These are phyloP conservation scores for Alternaria incomplexa DNA, from an alignment of 2,329 filamentous ascomycete genomes.

Conservation along the genomic window DNA sequence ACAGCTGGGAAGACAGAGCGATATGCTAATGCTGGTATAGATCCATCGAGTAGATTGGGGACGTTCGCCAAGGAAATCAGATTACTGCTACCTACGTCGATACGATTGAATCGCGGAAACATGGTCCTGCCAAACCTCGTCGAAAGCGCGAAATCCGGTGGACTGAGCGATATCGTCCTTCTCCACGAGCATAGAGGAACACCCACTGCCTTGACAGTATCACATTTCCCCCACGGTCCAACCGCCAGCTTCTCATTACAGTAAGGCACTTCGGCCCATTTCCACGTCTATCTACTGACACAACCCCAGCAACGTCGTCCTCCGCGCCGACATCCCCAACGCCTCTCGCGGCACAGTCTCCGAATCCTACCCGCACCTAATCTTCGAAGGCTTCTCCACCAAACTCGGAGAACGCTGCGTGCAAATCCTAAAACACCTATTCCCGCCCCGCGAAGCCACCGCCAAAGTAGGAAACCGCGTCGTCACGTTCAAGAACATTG, in stretches of 20 bases:
- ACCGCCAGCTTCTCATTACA: slow-evolving; percentile 87
- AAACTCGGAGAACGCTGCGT: slow-evolving; percentile 81
- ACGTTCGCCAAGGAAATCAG: slow-evolving; percentile 93
- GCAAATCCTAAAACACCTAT: slow-evolving; percentile 91
- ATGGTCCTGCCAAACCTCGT: slow-evolving; percentile 86
- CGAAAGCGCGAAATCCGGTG: slow-evolving; percentile 77
- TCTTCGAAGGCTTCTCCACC: slow-evolving; percentile 92
- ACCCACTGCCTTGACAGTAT: slow-evolving; percentile 86
- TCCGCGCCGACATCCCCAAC: slow-evolving; percentile 92
- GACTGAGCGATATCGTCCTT: slow-evolving; percentile 78
- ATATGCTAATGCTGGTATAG: not conserved
- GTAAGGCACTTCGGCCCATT: not conserved
- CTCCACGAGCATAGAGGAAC: slow-evolving; percentile 84
- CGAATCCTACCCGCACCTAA: slow-evolving; percentile 70
- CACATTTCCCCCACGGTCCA: slow-evolving; percentile 86
- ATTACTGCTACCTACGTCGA: slow-evolving; percentile 80
- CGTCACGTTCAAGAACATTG: slow-evolving; percentile 78
- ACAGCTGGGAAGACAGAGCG: rapidly evolving
- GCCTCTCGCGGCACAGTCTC: slow-evolving; percentile 73
- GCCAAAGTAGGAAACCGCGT: slow-evolving; percentile 84
- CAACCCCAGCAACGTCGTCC: slow-evolving; percentile 72
- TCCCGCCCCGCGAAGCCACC: slow-evolving; percentile 83
- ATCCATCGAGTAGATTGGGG: slow-evolving; percentile 63
- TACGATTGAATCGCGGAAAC: slow-evolving; percentile 90
- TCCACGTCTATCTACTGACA: not conserved